A percentile compares a stretch with the other conserved stretches of the same genome.
Evolutionary conservation across 2,329 filamentous ascomycete species (phyloP).

Genomic region (Westerdykella aurantiaca): DNA sequence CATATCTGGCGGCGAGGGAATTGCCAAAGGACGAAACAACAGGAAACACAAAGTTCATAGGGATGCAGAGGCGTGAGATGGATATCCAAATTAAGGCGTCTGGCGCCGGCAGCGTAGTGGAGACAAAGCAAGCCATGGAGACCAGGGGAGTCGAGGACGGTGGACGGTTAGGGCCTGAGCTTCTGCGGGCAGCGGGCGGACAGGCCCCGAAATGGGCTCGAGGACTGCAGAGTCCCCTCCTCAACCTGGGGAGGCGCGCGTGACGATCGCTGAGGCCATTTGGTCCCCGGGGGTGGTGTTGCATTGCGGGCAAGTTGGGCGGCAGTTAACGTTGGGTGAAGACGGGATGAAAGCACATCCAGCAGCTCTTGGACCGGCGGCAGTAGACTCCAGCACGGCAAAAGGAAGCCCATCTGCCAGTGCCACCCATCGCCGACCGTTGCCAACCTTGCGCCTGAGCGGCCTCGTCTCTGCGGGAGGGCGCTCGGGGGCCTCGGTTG

Average conservation of each 20-base stretch:
- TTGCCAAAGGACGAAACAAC: constrained; percentile 13
- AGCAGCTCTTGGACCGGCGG: no score
- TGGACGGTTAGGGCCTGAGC: constrained; percentile 26
- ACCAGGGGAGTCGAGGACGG: constrained; percentile 4
- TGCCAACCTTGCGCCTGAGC: no score
- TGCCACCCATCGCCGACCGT: no score
- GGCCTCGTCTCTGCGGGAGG: no score
- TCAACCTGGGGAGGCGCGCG: constrained; percentile 15
- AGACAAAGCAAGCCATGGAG: constrained; percentile 4
- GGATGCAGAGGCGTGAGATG: constrained; percentile 27
- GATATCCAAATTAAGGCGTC: constrained; percentile 38
- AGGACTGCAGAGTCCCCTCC: constrained; percentile 3
- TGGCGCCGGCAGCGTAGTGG: constrained; percentile 19
- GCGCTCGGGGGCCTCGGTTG: neutral
- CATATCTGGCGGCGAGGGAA: constrained; percentile 27
- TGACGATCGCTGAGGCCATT: constrained; percentile 18
- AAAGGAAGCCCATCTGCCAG: no score
- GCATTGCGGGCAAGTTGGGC: constrained; percentile 18
- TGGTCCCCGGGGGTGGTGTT: no score
- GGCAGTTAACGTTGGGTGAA: constrained; percentile 9
- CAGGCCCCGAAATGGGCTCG: constrained; percentile 28
- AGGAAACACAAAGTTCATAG: constrained; percentile 19
- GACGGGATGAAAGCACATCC: no score
- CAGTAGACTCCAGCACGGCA: no score
- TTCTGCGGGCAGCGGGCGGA: constrained; percentile 22